These are phyloP conservation scores for Saccharomyces jurei DNA, from an alignment of 805 yeast genomes.

Conservation along the genomic window DNA sequence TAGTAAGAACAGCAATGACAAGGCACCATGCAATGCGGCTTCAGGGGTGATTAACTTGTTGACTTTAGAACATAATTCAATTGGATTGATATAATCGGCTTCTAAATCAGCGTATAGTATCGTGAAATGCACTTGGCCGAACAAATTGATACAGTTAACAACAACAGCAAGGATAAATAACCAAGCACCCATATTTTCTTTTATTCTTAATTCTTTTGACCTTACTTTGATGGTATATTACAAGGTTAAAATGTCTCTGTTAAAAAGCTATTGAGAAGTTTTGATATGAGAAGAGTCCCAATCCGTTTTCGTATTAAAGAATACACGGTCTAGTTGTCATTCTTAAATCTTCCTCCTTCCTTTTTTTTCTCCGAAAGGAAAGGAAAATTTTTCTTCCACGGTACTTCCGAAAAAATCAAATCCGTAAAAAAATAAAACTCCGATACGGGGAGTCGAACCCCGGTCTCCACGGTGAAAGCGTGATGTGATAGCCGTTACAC, in stretches of 20 bases:
- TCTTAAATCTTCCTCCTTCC: background rate
- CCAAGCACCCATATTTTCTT: background rate
- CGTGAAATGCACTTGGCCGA: slow-evolving; percentile 86
- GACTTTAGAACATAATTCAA: slow-evolving; percentile 85
- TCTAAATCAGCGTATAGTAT: slow-evolving; percentile 90
- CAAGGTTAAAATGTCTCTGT: background rate
- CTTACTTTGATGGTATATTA: background rate
- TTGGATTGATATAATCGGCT: slow-evolving; percentile 92
- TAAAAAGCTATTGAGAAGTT: background rate
- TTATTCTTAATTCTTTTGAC: background rate
- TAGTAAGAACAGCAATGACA: slow-evolving; percentile 61
- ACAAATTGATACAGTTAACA: slow-evolving; percentile 75
- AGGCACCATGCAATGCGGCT: slow-evolving; percentile 66
- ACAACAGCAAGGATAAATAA: slow-evolving; percentile 63
- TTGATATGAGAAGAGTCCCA: background rate
- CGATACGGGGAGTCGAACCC: background rate
- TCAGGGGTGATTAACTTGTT: slow-evolving; percentile 86
- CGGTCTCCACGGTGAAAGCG: background rate
- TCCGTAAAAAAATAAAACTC: background rate
- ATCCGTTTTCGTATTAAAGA: background rate
- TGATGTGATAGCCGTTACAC: background rate
- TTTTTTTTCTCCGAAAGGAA: background rate
- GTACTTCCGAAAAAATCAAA: background rate
- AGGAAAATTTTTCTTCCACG: background rate
- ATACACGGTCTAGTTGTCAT: background rate